Percentiles rank a stretch among this genome's conserved stretches.
Evolutionary conservation across 495 filamentous ascomycete genomes (phyloP).

Genomic region (Penicillium dipodomyicola): DNA sequence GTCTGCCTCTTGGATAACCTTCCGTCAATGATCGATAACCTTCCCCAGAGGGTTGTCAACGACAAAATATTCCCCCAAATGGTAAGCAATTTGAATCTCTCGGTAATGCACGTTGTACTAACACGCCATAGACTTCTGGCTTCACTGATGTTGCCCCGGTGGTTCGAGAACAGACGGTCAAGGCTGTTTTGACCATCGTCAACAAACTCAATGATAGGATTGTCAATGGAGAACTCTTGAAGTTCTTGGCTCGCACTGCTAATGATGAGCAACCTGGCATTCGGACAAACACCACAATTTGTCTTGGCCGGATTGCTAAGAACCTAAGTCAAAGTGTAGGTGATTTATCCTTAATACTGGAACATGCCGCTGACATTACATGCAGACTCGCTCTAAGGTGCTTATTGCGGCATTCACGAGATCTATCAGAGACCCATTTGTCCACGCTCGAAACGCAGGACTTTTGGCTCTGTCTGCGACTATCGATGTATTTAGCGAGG

Average conservation of each 20-base stretch:
- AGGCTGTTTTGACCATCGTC: constrained; percentile 81
- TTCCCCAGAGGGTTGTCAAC: constrained; percentile 87
- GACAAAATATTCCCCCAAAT: constrained; percentile 96
- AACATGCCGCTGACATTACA: constrained; percentile 21
- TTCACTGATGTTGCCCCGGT: constrained; percentile 90
- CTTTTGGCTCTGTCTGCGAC: constrained; percentile 83
- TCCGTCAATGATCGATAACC: constrained; percentile 84
- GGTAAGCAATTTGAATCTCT: constrained; percentile 42
- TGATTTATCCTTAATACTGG: neutral
- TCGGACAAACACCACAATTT: constrained; percentile 96
- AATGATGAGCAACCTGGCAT: constrained; percentile 98
- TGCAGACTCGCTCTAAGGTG: constrained; percentile 75
- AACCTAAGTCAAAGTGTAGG: constrained; percentile 70
- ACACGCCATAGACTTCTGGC: constrained; percentile 64
- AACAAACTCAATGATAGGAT: constrained; percentile 86
- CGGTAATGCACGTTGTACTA: constrained; percentile 11
- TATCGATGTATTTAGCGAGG: constrained; percentile 79
- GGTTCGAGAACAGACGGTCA: constrained; percentile 92
- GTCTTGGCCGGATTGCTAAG: constrained; percentile 90
- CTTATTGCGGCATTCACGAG: constrained; percentile 87
- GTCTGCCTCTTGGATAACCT: constrained; percentile 90
- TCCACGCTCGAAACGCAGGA: constrained; percentile 87
- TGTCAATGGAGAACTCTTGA: constrained; percentile 88
- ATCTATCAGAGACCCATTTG: constrained; percentile 86
- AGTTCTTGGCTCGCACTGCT: constrained; percentile 89